These are phyloP conservation scores for Brassica cretica DNA, from an alignment of 345 rosid species.

Conservation along the genomic window DNA sequence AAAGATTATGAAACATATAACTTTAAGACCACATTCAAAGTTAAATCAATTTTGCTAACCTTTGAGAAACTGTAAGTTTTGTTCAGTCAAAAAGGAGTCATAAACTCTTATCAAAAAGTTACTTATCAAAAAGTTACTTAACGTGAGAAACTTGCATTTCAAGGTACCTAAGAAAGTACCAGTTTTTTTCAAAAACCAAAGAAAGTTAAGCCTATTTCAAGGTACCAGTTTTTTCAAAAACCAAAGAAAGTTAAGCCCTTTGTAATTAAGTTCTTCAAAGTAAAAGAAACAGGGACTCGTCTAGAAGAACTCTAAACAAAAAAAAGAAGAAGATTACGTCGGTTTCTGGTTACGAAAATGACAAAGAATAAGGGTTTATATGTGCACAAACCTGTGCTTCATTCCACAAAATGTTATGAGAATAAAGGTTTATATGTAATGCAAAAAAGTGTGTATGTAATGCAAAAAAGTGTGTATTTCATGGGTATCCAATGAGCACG, in stretches of 20 bases:
- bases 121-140: conserved; percentile 22
- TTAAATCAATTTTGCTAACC: neutral
- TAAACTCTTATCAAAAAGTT: conserved; percentile 1
- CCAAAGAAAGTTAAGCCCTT: neutral
- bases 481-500: neutral
- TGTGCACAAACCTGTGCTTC: neutral
- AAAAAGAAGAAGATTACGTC: neutral
- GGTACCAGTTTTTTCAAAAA: neutral
- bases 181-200: neutral
- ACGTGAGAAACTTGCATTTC: conserved; percentile 24
- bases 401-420: too few relatives aligned
- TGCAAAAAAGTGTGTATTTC: neutral
- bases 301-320: neutral
- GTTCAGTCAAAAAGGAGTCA: conserved; percentile 1
- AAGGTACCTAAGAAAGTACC: conserved; percentile 11
- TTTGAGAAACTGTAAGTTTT: neutral
- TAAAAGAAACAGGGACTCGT: neutral
- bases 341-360: neutral
- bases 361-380: neutral
- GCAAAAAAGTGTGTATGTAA: neutral
- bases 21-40: neutral
- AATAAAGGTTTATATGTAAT: too few relatives aligned
- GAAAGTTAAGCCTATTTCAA: neutral
- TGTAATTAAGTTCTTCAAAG: neutral
- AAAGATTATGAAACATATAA: conserved; percentile 14